Base-by-base conservation (phyloP, 2,329 filamentous ascomycete genomes). In the Ophiosphaerella herpotricha region DNA sequence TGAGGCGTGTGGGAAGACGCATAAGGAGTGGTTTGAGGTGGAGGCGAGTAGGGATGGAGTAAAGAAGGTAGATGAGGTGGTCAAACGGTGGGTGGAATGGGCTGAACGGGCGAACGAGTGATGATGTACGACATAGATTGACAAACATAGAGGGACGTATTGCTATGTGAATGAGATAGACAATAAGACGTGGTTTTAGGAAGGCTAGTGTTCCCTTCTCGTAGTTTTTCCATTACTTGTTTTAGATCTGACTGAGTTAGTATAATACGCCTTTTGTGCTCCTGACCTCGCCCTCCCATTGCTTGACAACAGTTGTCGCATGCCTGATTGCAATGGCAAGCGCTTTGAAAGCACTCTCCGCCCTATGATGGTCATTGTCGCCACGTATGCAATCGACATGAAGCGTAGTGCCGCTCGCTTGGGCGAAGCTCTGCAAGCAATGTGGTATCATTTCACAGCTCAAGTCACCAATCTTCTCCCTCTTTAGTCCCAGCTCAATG, bases 291-390 rank as follows among this genome's bases (percentile, higher is more conserved):
- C 91, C 91, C 75, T 95, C 91, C 71, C 88, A 87, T 9, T 90
- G 91, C 36, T 85, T 83, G 29, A 93, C 85, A 62, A 85, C 82
- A 43, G 83, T 82, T 41, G 87, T 93, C 8, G 94, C 94, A 73
- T 83, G 83, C 63, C 88, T 82, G 47, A 95, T 82, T 7, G 94
- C 94, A 38, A 97, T 85, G 0, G 94, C 94, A 60, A 97, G 76
- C 39, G 94, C 94, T 83, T 99, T 99, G 77, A 99, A 97, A 13
- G 93, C 94, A 72, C 89, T 94, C 83, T 97, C 94, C 8, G 94
- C 92, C 50, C 92, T 82, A 78, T 97, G 94, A 76, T 97, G 94
- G 76, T 97, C 94, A 75, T 97, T 99, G 55, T 89, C 84, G 44
- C 94, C 94, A 57, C 91, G 84, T 48, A 96, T 76, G 75, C 90